Base-by-base conservation (phyloP, 306 rosid species). In the Cicer arietinum region DNA sequence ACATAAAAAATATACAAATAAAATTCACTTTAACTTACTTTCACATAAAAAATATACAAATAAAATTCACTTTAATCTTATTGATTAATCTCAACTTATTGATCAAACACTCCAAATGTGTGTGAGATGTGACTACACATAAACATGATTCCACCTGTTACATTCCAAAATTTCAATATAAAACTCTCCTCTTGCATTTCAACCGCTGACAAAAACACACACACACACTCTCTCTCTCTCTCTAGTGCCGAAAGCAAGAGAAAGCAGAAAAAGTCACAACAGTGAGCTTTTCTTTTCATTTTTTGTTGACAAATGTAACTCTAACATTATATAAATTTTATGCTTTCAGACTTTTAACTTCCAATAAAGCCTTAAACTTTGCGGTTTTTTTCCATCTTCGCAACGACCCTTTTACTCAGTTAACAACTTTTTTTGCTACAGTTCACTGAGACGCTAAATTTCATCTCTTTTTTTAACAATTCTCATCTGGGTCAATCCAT, bases 401-500 rank as follows among this genome's bases (percentile, higher is more conserved):
- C 11, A 35, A 42, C 69, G 43, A 37, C 63, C 74, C 69, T 44
- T 73, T 77, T 30, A 5, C 47, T 9, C 10, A 52, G 0, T 48
- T 13, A 0, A 8, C 42, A 10, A 1, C 14, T 56, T 18, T 12
- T 11, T 59, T 7, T 44, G 46, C 30, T 14, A 8, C 69, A 63
- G 4, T 25, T 59, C 64, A 59, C 39, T 6, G 8, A 5, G 9
- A 10, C 41, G 10, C 51, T 10, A 56, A 63, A 18, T 43, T 40
- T 44, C 35, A 14, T 6, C 13, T 18, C 39, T 9, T 6, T 57
- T 57, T 57, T 18, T 18, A 13, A 17, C 50, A 4, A 9, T 64
- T 42, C n/a, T 42, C 35, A 64, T 42, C 14, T 40, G 22, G 53
- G 51, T 65, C 37, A 58, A 83, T 86, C 96, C 87, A 93, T 93